Conservation (phyloP, 2,329 filamentous ascomycete species). For the Calonectria pseudoturangicola region DNA sequence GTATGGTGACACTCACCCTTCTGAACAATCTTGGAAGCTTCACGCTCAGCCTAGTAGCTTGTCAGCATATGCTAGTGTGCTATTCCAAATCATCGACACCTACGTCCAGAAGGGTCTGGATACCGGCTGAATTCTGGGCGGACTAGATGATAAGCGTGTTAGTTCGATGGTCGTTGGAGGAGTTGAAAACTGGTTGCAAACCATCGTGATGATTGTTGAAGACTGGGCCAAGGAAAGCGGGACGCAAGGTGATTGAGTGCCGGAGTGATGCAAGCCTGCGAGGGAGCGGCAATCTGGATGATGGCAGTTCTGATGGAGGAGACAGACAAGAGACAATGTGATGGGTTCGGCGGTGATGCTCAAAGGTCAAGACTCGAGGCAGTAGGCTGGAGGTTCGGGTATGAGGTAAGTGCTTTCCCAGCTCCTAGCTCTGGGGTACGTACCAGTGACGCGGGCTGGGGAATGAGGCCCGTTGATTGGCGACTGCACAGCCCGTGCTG, state of each 20-base stretch:
- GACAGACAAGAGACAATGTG: constrained; percentile 2
- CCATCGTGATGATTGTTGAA: constrained; percentile 46
- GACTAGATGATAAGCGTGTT: constrained; percentile 74
- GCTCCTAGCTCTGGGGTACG: constrained; percentile 26
- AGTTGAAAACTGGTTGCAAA: constrained; percentile 41
- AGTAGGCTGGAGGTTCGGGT: constrained; percentile 14
- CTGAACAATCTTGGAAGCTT: constrained; percentile 99
- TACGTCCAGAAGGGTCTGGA: constrained; percentile 99
- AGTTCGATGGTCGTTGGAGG: constrained; percentile 45
- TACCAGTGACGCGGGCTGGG: constrained; percentile 13
- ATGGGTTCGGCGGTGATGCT: constrained; percentile 22
- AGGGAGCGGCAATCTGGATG: not conserved
- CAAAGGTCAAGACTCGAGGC: constrained; percentile 17
- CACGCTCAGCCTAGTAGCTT: constrained; percentile 88
- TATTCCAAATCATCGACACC: constrained; percentile 58
- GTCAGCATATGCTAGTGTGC: constrained; percentile 5
- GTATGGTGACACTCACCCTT: constrained; percentile 78
- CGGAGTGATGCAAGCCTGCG: constrained; percentile 17
- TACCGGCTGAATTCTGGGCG: constrained; percentile 98
- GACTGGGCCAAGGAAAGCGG: not conserved
- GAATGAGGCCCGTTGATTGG: constrained; percentile 8
- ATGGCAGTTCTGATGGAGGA: constrained; percentile 39
- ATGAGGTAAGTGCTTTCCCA: constrained; percentile 33
- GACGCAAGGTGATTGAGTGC: not conserved
- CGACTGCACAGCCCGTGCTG: not conserved